Percentiles rank a stretch among this genome's conserved stretches.
Conservation (phyloP, 768 basidiomycete species). For the Rhodotorula diobovata region DNA sequence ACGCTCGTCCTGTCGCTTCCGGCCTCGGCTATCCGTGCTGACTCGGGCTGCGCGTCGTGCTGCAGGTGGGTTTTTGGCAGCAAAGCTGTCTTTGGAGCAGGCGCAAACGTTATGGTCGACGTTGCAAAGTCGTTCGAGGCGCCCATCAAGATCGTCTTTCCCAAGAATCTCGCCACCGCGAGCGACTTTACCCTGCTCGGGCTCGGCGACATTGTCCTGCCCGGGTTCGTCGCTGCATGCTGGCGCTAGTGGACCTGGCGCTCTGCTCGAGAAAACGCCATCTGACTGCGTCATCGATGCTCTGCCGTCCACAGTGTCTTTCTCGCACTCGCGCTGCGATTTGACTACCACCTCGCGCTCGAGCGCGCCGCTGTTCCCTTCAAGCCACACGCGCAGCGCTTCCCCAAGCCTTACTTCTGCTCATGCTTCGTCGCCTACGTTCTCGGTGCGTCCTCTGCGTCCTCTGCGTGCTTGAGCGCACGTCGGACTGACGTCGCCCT, state of each 20-base stretch:
- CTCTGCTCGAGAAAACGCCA: not conserved
- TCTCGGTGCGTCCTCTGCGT: conserved; percentile 15
- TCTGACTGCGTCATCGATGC: too few relatives aligned
- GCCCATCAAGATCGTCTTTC: conserved; percentile 89
- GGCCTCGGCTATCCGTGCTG: not conserved
- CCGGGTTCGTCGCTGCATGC: conserved; percentile 43
- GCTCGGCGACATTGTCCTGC: conserved; percentile 75
- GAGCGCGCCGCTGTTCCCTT: conserved; percentile 10
- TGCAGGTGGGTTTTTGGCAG: conserved; percentile 65
- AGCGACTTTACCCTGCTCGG: conserved; percentile 83
- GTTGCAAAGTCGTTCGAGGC: conserved; percentile 85
- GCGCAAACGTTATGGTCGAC: conserved; percentile 62
- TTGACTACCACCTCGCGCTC: conserved; percentile 60
- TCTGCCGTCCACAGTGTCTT: conserved; percentile 59
- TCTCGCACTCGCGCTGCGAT: conserved; percentile 77
- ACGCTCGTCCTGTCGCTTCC: not conserved
- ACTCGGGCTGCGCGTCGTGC: not conserved
- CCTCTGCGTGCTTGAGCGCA: too few relatives aligned
- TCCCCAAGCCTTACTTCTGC: conserved; percentile 70
- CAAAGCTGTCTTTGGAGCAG: conserved; percentile 45
- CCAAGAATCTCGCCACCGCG: conserved; percentile 59
- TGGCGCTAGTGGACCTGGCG: not conserved
- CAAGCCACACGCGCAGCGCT: conserved; percentile 43
- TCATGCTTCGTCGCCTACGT: conserved; percentile 66
- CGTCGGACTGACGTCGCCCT: too few relatives aligned